Evolutionary conservation across 768 basidiomycete species (phyloP), one percentile per base, ranked within the genome.

Genomic region (Gymnopilus dilepis): DNA sequence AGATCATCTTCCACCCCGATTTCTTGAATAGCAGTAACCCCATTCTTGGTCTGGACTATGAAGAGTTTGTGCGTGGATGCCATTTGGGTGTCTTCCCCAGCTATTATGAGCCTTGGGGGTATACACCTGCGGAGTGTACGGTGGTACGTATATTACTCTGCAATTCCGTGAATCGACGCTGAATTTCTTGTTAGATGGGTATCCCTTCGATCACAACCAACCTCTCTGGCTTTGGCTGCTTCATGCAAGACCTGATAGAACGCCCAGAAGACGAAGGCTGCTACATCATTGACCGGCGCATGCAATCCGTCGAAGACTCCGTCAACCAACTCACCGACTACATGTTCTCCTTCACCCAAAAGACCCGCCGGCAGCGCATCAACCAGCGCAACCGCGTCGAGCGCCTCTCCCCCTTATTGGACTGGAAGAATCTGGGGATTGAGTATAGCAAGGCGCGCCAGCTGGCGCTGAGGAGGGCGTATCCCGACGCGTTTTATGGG

Each of bases 301-400:
- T 85, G 77, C 88, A 94, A 71, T 92, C 90, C 17, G 86, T 97
- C 48, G 95, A 99, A 68, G 95, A 97, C 51, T 92, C 94, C 2
- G 93, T 97, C 69, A 89, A 82, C 77, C 89, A 91, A 72, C 87
- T 99, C 45, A 81, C 91, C 6, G 85, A 86, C 42, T 75, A 84
- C 67, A 89, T 96, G 86, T 88, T 88, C 76, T 70, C 76, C 5
- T 96, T 97, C 78, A 82, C 83, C 58, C 80, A 78, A 65, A 95
- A 94, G 82, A 90, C 95, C 4, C 84, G 97, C n/a, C 85, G 97
- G 43, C 97, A 99, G 75, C 86, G 97, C 51, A 99, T 99, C 76
- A 99, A 99, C 77, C 97, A 99, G 78, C 91, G 97, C 31, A 99
- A 99, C 79, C 88, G 97, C 42, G 97, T 98, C 56, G 97, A 99